Evolutionary conservation across 2,329 filamentous ascomycete species (phyloP), one percentile per base, ranked within the genome.

Genomic region (Dactylella cylindrospora): DNA sequence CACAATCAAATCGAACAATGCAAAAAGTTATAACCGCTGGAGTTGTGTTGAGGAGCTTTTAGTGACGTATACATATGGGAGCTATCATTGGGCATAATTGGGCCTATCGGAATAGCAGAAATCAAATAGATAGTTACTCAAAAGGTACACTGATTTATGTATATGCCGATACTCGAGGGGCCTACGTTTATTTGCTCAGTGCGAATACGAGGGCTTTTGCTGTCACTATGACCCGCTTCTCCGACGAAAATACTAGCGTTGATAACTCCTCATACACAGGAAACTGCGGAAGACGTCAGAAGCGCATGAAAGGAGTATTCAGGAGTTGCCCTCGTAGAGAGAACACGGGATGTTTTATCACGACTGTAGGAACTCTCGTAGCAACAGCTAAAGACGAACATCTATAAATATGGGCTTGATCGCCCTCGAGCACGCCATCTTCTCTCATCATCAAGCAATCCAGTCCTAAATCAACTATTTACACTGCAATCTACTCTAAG

Each of bases 391-490:
- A n/a, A n/a, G n/a, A n/a, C n/a, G n/a, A 25, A 45, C 12, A 22
- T 45, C 41, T 45, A 45, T 45, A 45, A 45, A 45, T 45, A 45
- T 31, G 15, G 12, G 7, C 7, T 12, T 15, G 23, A 33, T 25
- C 6, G 9, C 29, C 29, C 29, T 45, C 28, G 3, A 33, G 23
- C 3, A 7, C 15, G 25, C 35, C n/a, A 7, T 35, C 15, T 20
- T 19, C n/a, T 15, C 2, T 45, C 41, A 35, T 35, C 41, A 45
- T 45, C 41, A 45, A 45, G 41, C 41, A 45, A 45, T 15, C 17
- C 13, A 13, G 23, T 2, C 25, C 17, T 31, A n/a, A 20, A 23
- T 33, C 29, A 17, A 45, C 19, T 13, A 33, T 22, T 3, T 32
- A 35, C 2, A 6, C 8, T 25, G 35, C 19, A 2, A 15, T 45